These are phyloP conservation scores for Epichloe sibirici DNA, from an alignment of 2,329 filamentous ascomycete species.

Conservation along the genomic window DNA sequence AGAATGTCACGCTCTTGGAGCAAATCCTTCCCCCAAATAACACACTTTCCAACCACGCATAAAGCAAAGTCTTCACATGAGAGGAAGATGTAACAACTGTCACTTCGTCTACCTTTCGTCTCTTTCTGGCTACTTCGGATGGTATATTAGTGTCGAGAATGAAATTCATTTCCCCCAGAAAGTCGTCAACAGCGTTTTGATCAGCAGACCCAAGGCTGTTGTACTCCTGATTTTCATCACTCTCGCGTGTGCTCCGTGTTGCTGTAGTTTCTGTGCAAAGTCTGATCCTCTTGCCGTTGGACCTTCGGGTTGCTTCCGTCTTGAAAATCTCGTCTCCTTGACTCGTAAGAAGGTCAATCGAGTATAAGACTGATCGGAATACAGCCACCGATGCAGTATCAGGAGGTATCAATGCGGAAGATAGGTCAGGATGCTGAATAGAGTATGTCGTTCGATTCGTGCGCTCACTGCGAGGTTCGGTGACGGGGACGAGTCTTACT, in stretches of 20 bases:
- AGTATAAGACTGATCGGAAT: slow-evolving; percentile 16
- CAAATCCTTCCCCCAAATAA: slow-evolving; percentile 14
- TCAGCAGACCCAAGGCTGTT: slow-evolving; percentile 12
- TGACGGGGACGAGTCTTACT: slow-evolving; percentile 15
- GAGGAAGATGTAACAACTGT: not conserved
- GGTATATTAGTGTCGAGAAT: not conserved
- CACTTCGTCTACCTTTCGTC: not conserved
- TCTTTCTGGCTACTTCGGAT: not conserved
- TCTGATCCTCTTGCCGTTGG: not conserved
- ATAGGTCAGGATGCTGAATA: slow-evolving; percentile 24
- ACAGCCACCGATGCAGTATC: slow-evolving; percentile 12
- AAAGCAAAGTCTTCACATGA: not conserved
- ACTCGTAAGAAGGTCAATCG: slow-evolving; percentile 12
- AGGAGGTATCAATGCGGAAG: slow-evolving; percentile 19
- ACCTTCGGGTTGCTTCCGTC: not conserved
- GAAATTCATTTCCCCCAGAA: slow-evolving; percentile 14
- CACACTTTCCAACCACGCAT: slow-evolving; percentile 13
- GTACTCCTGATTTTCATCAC: slow-evolving; percentile 6
- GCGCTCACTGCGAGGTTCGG: slow-evolving; percentile 1
- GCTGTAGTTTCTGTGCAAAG: not conserved
- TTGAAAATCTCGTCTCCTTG: not conserved
- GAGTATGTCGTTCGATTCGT: slow-evolving; percentile 18
- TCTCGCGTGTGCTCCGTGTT: not conserved
- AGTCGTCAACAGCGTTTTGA: slow-evolving; percentile 17
- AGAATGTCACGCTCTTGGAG: slow-evolving; percentile 12